A percentile compares a stretch with the other conserved stretches of the same genome.
Conservation (phyloP, 1,284 basidiomycete species). For the Heterobasidion parviporum region DNA sequence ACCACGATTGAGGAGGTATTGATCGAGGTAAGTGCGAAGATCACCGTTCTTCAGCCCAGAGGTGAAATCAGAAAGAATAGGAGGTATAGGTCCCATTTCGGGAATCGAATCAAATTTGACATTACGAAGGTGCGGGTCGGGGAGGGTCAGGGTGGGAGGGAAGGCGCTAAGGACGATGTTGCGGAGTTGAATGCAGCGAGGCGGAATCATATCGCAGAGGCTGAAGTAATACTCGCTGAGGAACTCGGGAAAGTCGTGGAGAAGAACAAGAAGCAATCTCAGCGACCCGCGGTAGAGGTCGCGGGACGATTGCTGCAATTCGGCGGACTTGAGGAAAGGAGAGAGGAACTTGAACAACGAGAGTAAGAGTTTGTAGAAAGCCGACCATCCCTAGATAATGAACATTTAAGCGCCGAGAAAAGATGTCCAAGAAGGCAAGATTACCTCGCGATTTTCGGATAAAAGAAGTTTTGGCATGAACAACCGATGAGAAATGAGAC, state of each 20-base stretch:
- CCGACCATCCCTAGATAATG: conserved; percentile 72
- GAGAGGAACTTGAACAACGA: conserved; percentile 92
- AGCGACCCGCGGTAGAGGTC: conserved; percentile 92
- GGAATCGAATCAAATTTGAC: conserved; percentile 66
- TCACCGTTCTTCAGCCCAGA: conserved; percentile 74
- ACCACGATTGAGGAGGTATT: conserved; percentile 69
- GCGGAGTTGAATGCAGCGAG: conserved; percentile 91
- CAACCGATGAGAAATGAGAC: conserved; percentile 88
- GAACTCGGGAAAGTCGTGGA: conserved; percentile 99
- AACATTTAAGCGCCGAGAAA: not conserved
- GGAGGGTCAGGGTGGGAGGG: conserved; percentile 80
- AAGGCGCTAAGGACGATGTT: conserved; percentile 97
- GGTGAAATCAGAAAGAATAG: conserved; percentile 86
- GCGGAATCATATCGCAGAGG: conserved; percentile 88
- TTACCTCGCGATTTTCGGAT: conserved; percentile 76
- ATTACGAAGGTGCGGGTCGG: conserved; percentile 80
- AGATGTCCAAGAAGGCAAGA: conserved; percentile 7
- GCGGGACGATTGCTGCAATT: conserved; percentile 77
- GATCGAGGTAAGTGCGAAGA: conserved; percentile 72
- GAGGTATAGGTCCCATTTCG: conserved; percentile 87
- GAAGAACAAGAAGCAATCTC: conserved; percentile 85
- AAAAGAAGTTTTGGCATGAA: conserved; percentile 96
- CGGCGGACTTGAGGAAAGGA: conserved; percentile 82
- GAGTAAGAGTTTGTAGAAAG: conserved; percentile 91
- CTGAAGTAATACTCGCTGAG: conserved; percentile 95